Conservation (phyloP, 768 basidiomycete genomes). For the Pilatotrama ljubarskyi region DNA sequence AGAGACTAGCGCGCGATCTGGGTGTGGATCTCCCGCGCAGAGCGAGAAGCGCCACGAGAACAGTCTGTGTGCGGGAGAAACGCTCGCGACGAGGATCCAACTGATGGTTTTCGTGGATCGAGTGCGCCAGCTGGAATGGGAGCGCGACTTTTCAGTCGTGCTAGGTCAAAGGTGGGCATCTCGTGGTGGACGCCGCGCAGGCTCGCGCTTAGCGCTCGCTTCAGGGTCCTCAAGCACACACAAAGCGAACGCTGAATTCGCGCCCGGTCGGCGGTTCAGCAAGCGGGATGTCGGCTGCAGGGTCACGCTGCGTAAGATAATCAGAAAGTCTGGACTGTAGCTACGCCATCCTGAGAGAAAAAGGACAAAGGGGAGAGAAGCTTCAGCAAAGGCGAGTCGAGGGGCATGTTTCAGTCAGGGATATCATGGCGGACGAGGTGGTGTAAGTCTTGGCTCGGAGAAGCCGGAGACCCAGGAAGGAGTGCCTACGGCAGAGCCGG, state of each 20-base stretch:
- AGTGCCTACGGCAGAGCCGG: neutral
- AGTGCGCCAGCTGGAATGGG: conserved; percentile 2
- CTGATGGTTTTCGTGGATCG: conserved; percentile 4
- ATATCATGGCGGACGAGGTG: neutral
- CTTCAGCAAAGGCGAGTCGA: neutral
- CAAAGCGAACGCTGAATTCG: conserved; percentile 5
- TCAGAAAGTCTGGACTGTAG: neutral
- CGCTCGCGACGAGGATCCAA: conserved; percentile 12
- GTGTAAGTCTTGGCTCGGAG: neutral
- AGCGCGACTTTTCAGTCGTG: conserved; percentile 6
- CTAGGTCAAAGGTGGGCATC: neutral
- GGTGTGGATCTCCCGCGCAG: neutral
- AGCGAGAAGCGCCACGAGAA: conserved; percentile 1
- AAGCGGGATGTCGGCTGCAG: neutral
- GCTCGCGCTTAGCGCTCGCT: conserved; percentile 6
- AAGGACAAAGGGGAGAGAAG: neutral
- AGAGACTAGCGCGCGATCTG: neutral
- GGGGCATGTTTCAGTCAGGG: neutral
- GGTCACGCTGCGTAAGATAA: neutral
- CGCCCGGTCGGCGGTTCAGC: neutral
- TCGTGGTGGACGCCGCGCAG: neutral
- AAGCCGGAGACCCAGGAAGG: neutral
- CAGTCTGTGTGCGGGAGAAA: neutral
- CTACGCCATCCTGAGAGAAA: neutral
- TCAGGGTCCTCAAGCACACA: conserved; percentile 14